Evolutionary conservation across 306 rosid genomes (phyloP).

Genomic region (Gynostemma pentaphyllum): DNA sequence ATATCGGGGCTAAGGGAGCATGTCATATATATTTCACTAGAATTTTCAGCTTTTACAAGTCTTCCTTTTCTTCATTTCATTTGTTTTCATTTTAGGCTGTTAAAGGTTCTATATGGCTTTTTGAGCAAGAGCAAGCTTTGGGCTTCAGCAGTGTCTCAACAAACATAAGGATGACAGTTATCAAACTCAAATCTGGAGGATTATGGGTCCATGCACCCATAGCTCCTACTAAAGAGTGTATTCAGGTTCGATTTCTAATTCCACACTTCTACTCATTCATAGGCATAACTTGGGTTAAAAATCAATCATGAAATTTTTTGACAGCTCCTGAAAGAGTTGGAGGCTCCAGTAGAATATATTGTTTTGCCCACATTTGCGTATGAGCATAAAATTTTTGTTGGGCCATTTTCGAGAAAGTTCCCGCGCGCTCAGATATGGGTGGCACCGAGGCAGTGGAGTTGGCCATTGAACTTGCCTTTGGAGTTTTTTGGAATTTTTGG

Average conservation of each 20-base stretch:
- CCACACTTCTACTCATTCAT: not conserved
- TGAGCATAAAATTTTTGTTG: slow-evolving; percentile 90
- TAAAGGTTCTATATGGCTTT: slow-evolving; percentile 80
- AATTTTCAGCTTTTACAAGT: slow-evolving; percentile 5
- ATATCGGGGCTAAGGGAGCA: no score
- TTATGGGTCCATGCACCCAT: slow-evolving; percentile 96
- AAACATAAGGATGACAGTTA: slow-evolving; percentile 92
- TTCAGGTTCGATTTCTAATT: slow-evolving; percentile 44
- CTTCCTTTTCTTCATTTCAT: not conserved
- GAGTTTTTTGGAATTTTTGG: slow-evolving; percentile 84
- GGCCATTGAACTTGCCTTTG: slow-evolving; percentile 92
- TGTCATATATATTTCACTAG: not conserved
- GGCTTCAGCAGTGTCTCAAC: slow-evolving; percentile 99
- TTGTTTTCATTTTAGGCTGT: slow-evolving; percentile 48
- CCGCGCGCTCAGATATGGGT: slow-evolving; percentile 90
- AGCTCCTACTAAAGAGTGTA: slow-evolving; percentile 97
- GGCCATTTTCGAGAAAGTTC: slow-evolving; percentile 90
- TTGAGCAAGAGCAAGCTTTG: slow-evolving; percentile 96
- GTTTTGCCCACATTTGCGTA: slow-evolving; percentile 91
- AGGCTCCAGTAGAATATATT: slow-evolving; percentile 77
- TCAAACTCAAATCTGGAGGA: slow-evolving; percentile 94
- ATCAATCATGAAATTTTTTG: slow-evolving; percentile 11
- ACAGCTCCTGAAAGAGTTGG: slow-evolving; percentile 81
- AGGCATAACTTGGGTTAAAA: no score
- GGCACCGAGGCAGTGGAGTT: slow-evolving; percentile 99